Base-by-base conservation (phyloP, 1,139 yeast genomes). In the Lodderomyces elongisporus region DNA sequence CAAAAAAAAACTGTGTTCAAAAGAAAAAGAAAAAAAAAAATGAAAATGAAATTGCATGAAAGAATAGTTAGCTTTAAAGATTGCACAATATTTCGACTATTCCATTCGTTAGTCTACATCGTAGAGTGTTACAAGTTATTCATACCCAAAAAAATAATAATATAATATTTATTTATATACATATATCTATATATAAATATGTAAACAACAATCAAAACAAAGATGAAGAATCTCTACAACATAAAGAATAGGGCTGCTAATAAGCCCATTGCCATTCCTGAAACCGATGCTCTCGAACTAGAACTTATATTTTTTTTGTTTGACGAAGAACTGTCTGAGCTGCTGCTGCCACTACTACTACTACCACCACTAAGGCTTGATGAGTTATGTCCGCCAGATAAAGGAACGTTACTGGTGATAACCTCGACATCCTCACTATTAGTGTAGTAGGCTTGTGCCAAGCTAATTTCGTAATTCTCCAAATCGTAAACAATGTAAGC, bases 401-500 rank as follows among this genome's bases (percentile, higher is more conserved):
- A 30, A 14, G 41, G 34, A 15, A 35, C 28, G 17, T 6, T 13
- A n/a, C 10, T 10, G 4, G 33, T 26, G 9, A 38, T 30, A 15
- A 38, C 27, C 25, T 37, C 40, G 9, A 37, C 27, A 28, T 37
- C 36, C 27, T 37, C 38, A 20, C 31, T 35, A 17, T 35, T 27
- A 15, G 73, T 51, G 30, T 52, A 50, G 35, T 58, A 59, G 5
- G 79, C 81, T 45, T 74, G 85, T 1, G 93, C 96, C 34, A 88
- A 39, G 1, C 81, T 78, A 18, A 87, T 64, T 48, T 78, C 76
- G 35, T 62, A 57, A 42, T 72, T 74, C 21, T 82, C 88, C 42
- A 85, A 60, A 55, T 88, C 93, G 47, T 74, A 85, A 28, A 85
- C 95, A 35, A 79, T 74, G 52, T 87, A 87, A 6, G 85, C 88